These are phyloP conservation scores for Tetraselmis striata DNA, from an alignment of 139 green algal species.

Conservation along the genomic window DNA sequence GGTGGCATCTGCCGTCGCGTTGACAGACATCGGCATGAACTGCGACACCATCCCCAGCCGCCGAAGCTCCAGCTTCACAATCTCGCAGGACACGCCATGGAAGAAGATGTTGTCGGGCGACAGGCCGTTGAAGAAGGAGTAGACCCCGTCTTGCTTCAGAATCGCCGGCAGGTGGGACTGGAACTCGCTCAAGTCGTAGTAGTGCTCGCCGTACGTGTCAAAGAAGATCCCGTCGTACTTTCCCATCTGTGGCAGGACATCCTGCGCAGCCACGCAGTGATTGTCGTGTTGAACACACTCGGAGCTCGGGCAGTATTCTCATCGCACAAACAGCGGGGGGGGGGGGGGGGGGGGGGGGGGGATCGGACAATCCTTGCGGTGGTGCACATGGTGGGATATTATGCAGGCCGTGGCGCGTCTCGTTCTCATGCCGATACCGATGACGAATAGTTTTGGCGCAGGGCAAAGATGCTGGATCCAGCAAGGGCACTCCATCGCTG, in stretches of 20 bases:
- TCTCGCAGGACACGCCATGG: constrained; percentile 72
- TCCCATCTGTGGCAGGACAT: constrained; percentile 55
- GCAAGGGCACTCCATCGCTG: no score
- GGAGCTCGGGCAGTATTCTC: no score
- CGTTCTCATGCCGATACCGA: no score
- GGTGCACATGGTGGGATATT: no score
- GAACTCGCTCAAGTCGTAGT: constrained; percentile 68
- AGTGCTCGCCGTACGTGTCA: constrained; percentile 84
- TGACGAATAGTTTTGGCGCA: no score
- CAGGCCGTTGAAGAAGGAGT: constrained; percentile 94
- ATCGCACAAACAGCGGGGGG: no score
- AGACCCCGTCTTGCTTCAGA: constrained; percentile 67
- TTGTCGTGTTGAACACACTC: no score
- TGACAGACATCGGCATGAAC: constrained; percentile 64
- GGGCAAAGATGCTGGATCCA: no score
- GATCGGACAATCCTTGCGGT: no score
- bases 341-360: no score
- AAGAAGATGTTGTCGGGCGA: constrained; percentile 75
- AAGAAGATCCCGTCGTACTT: constrained; percentile 91
- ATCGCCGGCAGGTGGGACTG: constrained; percentile 62
- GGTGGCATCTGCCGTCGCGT: constrained; percentile 43
- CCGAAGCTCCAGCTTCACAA: constrained; percentile 45
- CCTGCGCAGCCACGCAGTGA: constrained; percentile 10
- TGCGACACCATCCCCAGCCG: constrained; percentile 51
- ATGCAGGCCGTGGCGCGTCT: no score